Evolutionary conservation across 2,329 filamentous ascomycete genomes (phyloP).

Genomic region (Rutstroemia sydowiana): DNA sequence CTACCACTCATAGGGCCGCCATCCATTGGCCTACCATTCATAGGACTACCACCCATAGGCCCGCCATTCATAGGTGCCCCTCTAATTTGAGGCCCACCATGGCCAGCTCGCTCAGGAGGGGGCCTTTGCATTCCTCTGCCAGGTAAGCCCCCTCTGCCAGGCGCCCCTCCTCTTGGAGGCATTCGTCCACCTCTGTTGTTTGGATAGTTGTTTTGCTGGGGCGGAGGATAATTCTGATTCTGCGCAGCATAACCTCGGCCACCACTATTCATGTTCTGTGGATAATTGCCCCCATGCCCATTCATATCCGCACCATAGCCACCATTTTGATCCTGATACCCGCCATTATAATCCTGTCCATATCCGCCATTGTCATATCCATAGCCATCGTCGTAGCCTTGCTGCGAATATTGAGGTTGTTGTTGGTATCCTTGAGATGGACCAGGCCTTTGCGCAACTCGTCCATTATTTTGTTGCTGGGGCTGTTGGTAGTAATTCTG

Average conservation of each 20-base stretch:
- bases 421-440: slow-evolving; percentile 25
- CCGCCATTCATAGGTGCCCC: slow-evolving; percentile 17
- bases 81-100: slow-evolving; percentile 22
- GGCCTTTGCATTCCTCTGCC: slow-evolving; percentile 26
- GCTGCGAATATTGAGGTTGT: slow-evolving; percentile 55
- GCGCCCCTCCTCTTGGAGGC: slow-evolving; percentile 18
- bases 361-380: slow-evolving; percentile 25
- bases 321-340: slow-evolving; percentile 25
- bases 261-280: slow-evolving; percentile 5
- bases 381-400: slow-evolving; percentile 36
- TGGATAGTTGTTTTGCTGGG: slow-evolving; percentile 26
- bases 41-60: not conserved
- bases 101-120: slow-evolving; percentile 21
- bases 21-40: not conserved
- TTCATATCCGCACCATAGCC: slow-evolving; percentile 23
- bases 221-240: slow-evolving; percentile 24
- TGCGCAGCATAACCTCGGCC: slow-evolving; percentile 22
- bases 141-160: slow-evolving; percentile 18
- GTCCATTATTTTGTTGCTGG: slow-evolving; percentile 26
- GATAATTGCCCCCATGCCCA: slow-evolving; percentile 20
- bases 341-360: slow-evolving; percentile 23
- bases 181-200: slow-evolving; percentile 22
- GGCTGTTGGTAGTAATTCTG: slow-evolving; percentile 26
- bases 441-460: slow-evolving; percentile 22
- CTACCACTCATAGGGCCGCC: slow-evolving; percentile 12